Conservation (phyloP, 495 filamentous ascomycete species). For the Hypomontagnella monticulosa region DNA sequence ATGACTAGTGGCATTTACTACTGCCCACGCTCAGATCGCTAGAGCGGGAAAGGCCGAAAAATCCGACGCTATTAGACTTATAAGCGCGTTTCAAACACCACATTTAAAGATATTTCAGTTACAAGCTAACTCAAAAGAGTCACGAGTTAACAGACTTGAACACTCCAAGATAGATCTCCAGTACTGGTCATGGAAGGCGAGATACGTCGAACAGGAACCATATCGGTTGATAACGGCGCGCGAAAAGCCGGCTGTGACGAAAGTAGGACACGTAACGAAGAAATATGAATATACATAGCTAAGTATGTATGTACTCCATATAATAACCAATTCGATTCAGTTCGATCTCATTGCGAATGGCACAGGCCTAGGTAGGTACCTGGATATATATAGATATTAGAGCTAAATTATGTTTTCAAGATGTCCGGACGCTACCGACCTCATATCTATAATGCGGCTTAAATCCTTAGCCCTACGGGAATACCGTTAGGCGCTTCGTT, state of each 20-base stretch:
- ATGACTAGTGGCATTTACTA: not conserved
- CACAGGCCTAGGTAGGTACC: no score
- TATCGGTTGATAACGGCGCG: not conserved
- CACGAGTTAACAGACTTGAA: not conserved
- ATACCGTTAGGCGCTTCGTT: no score
- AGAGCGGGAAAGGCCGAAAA: conserved; percentile 6
- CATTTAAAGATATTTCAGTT: conserved; percentile 6
- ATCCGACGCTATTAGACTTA: conserved; percentile 13
- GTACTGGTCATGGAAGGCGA: not conserved
- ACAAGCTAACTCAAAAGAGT: conserved; percentile 11
- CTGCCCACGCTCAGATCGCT: conserved; percentile 1
- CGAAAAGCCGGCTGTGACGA: not conserved
- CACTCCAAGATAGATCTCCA: not conserved
- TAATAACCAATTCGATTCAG: no score
- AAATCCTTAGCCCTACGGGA: no score
- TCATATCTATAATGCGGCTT: no score
- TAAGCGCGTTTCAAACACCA: conserved; percentile 26
- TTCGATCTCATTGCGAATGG: no score
- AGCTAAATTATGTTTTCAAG: not conserved
- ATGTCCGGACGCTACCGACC: not conserved
- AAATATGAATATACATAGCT: not conserved
- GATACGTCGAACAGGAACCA: not conserved
- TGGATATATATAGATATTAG: not conserved
- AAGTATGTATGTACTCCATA: no score
- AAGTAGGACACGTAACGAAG: not conserved